phyloP scores from a whole-genome alignment of 768 basidiomycete genomes.

The Pisolithus orientalis region DNA sequence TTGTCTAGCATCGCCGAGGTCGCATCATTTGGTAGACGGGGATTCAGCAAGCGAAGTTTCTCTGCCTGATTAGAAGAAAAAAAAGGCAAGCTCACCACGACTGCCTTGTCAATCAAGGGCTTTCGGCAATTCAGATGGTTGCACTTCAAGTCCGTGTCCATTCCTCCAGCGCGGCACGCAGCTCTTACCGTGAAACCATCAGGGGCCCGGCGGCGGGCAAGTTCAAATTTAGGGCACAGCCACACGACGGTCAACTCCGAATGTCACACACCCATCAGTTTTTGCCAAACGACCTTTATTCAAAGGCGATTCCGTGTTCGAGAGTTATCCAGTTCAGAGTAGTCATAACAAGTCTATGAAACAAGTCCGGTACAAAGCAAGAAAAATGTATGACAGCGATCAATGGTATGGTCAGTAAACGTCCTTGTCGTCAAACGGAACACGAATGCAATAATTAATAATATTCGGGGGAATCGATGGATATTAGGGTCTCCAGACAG shows the following conservation, averaged over 20 bases:
- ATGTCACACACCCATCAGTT: too few relatives aligned
- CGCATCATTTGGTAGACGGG: slow-evolving; percentile 7
- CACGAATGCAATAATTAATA: slow-evolving; percentile 26
- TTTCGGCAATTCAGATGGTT: slow-evolving; percentile 74
- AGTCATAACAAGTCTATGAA: slow-evolving; percentile 11
- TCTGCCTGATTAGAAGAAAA: not conserved
- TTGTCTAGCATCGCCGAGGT: slow-evolving; percentile 34
- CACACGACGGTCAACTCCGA: too few relatives aligned
- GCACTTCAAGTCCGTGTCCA: slow-evolving; percentile 76
- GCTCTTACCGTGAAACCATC: too few relatives aligned
- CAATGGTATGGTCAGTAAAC: slow-evolving; percentile 14
- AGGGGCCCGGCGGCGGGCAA: too few relatives aligned
- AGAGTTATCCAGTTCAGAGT: not conserved
- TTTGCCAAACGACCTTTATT: too few relatives aligned
- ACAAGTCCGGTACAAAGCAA: slow-evolving; percentile 23
- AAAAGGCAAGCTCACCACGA: slow-evolving; percentile 56
- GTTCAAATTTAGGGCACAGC: too few relatives aligned
- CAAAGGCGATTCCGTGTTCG: too few relatives aligned
- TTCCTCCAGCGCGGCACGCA: slow-evolving; percentile 16
- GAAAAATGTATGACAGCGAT: slow-evolving; percentile 15
- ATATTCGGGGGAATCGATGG: slow-evolving; percentile 11
- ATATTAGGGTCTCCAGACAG: slow-evolving; percentile 60
- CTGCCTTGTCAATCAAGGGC: slow-evolving; percentile 67
- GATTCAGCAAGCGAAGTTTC: not conserved
- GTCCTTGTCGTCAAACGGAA: slow-evolving; percentile 23